Evolutionary conservation across 73 alveolate species (phyloP), one percentile per base, ranked within the genome.

Genomic region (Tetrahymena elliotti): DNA sequence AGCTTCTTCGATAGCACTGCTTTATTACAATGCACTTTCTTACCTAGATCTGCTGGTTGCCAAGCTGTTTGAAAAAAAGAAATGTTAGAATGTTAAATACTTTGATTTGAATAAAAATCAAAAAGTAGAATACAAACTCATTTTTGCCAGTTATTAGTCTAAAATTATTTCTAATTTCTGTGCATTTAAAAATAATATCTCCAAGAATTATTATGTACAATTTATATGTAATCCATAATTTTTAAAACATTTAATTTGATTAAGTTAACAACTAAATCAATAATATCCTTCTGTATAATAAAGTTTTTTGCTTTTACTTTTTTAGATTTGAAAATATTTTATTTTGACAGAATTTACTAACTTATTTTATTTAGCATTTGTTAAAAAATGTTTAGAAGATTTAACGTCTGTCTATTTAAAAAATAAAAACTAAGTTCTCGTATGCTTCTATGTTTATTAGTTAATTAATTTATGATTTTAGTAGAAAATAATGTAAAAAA

Each of bases 1-100:
- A 97, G 93, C 82, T 97, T 97, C 96, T 97, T 97, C 95, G 98
- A 94, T 83, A 84, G 83, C 34, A 47, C 96, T 33, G 96, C 96
- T 20, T 94, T 92, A 94, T 41, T 94, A 47, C 52, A 84, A 92
- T 94, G 95, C 93, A 40, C 95, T 34, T 68, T 92, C 52, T 84
- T 93, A 16, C 83, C 93, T 34, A 41, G 93, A n/a, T 84, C 93
- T 92, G 33, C 92, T 38, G 96, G 96, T 22, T 94, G 96, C 92
- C 82, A 47, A 47, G 54, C 93, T 84, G 96, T 95, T 35, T 94
- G 96, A 94, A 20, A 41, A 34, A 22, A 33, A 52, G n/a, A 93
- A 47, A 52, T 39, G 37, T n/a, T 68, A 27, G 36, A 31, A 27
- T 68, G 16, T 68, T n/a, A n/a, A n/a, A 68, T 68, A 31, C 88